phyloP scores from a whole-genome alignment of 148 eudicot species.

The Amaranthus palmeri region DNA sequence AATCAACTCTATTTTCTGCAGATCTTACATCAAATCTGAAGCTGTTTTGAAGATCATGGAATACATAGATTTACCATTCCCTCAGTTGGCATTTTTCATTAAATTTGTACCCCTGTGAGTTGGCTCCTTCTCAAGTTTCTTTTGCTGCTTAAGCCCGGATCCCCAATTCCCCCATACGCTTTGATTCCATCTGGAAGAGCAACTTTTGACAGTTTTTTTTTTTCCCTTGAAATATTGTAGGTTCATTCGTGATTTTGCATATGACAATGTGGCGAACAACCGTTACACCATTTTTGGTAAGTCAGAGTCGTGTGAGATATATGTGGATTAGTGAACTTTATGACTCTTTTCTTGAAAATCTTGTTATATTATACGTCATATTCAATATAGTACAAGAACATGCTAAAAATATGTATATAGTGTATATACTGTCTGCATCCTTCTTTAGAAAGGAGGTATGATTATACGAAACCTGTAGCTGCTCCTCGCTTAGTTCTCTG shows the following conservation, averaged over 20 bases:
- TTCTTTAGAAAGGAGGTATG: neutral
- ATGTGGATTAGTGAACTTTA: slow-evolving; percentile 22
- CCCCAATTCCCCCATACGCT: neutral
- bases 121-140: neutral
- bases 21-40: slow-evolving; percentile 87
- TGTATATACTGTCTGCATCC: neutral
- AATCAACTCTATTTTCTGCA: slow-evolving; percentile 23
- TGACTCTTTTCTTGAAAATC: neutral
- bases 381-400: neutral
- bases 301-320: slow-evolving; percentile 82
- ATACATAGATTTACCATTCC: slow-evolving; percentile 84
- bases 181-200: neutral
- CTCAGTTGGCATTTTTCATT: slow-evolving; percentile 80
- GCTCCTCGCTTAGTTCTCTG: neutral
- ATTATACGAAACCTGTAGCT: neutral
- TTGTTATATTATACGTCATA: neutral
- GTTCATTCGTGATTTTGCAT: slow-evolving; percentile 81
- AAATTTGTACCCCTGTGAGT: slow-evolving; percentile 72
- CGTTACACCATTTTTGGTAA: slow-evolving; percentile 83
- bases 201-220: neutral
- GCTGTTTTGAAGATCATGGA: slow-evolving; percentile 98
- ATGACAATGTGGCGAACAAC: slow-evolving; percentile 89
- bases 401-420: neutral
- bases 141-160: neutral
- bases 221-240: slow-evolving; percentile 31